A percentile compares a stretch with the other conserved stretches of the same genome.
Conservation (phyloP, 1,284 basidiomycete genomes). For the Termitomyces sp. region DNA sequence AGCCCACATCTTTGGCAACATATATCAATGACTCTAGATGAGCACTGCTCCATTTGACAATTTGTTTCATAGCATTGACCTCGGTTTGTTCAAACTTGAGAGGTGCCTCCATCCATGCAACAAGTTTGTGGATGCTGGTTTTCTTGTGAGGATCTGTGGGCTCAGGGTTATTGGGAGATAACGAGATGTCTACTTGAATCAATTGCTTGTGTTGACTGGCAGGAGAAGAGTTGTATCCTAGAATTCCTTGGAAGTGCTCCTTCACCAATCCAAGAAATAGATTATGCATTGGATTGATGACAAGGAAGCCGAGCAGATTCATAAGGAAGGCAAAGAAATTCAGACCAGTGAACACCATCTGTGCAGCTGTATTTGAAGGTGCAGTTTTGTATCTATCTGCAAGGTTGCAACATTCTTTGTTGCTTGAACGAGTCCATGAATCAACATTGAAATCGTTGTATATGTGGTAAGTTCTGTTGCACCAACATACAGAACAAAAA, state of each 20-base stretch:
- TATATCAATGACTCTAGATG: constrained; percentile 6
- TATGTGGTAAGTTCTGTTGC: not conserved
- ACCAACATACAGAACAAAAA: constrained; percentile 6
- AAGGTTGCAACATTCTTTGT: constrained; percentile 1
- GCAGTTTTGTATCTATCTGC: not conserved
- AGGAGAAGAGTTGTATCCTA: constrained; percentile 1
- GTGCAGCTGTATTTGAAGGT: not conserved
- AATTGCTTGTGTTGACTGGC: not conserved
- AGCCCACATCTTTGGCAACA: constrained; percentile 5
- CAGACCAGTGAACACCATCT: constrained; percentile 12
- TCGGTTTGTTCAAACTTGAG: not conserved
- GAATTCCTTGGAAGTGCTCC: constrained; percentile 13
- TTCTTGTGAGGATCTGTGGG: not conserved
- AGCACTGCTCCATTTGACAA: not conserved
- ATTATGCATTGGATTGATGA: constrained; percentile 19
- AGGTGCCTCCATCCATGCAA: not conserved
- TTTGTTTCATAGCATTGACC: not conserved
- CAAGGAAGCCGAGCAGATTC: constrained; percentile 10
- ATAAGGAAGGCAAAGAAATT: constrained; percentile 15
- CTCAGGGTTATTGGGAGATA: not conserved
- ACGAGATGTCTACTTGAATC: not conserved
- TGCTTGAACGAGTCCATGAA: not conserved
- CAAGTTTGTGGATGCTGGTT: not conserved
- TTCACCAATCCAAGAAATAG: constrained; percentile 16
- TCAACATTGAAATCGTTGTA: constrained; percentile 15